Percentiles rank a stretch among this genome's conserved stretches.
Conservation (phyloP, 768 basidiomycete genomes). For the Tylopilus plumbeoviolaceoides region DNA sequence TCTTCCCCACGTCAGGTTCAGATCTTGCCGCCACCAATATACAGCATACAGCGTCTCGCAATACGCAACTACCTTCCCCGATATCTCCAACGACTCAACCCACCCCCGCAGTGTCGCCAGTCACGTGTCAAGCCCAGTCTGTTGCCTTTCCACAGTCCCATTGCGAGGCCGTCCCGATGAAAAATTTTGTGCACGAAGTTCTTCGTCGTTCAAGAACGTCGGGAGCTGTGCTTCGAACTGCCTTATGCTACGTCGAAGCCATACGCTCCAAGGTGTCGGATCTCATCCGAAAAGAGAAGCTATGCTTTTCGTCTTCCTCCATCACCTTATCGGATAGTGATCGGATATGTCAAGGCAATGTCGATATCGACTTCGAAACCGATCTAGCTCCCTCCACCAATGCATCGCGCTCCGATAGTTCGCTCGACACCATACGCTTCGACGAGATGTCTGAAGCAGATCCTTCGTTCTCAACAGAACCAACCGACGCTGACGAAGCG, state of each 20-base stretch:
- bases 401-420: slow-evolving; percentile 18
- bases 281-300: slow-evolving; percentile 48
- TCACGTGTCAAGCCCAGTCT: slow-evolving; percentile 24
- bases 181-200: slow-evolving; percentile 83
- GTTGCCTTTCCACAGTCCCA: slow-evolving; percentile 9
- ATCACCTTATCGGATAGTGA: slow-evolving; percentile 40
- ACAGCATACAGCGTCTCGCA: slow-evolving; percentile 19
- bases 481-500: slow-evolving; percentile 11
- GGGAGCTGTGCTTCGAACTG: slow-evolving; percentile 79
- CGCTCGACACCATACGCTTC: slow-evolving; percentile 44
- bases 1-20: slow-evolving; percentile 11
- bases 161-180: slow-evolving; percentile 53
- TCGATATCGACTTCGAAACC: slow-evolving; percentile 39
- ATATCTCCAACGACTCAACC: slow-evolving; percentile 47
- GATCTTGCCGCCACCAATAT: background rate
- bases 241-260: slow-evolving; percentile 83
- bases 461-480: slow-evolving; percentile 17
- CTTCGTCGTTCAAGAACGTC: slow-evolving; percentile 83
- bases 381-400: slow-evolving; percentile 20
- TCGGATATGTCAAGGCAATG: slow-evolving; percentile 42
- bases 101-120: slow-evolving; percentile 26
- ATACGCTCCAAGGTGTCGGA: slow-evolving; percentile 69
- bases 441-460: slow-evolving; percentile 24
- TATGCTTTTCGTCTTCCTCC: slow-evolving; percentile 37
- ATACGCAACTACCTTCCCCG: slow-evolving; percentile 50